Evolutionary conservation across 768 basidiomycete genomes (phyloP), one percentile per base, ranked within the genome.

Genomic region (Guyanaporus albipodus): DNA sequence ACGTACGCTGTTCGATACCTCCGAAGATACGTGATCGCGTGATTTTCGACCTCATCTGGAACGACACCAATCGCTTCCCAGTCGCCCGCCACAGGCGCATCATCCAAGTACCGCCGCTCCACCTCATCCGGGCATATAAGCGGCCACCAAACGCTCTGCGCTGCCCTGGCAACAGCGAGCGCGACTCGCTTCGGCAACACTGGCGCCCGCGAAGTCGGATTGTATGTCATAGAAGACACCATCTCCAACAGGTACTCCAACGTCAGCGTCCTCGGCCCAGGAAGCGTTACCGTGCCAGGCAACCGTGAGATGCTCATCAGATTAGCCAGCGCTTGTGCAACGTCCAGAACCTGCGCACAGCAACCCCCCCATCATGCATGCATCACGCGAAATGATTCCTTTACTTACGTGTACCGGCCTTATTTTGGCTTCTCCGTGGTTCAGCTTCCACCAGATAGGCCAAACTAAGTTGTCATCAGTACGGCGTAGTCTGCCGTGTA

Each of bases 381-480:
- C n/a, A n/a, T n/a, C n/a, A n/a, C n/a, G n/a, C n/a, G n/a, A n/a
- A n/a, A n/a, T n/a, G n/a, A n/a, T n/a, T n/a, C 35, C 48, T 51
- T 46, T 38, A 72, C 82, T 68, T 73, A 91, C 90, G 76, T 97
- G 93, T 37, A 87, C 91, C 0, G 96, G 96, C 27, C 91, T 86
- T 67, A 89, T 81, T 69, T 79, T 82, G 19, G 96, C 94, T 66
- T 86, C 71, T 29, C 82, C 89, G 59, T 87, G 70, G 74, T 99
- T 99, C 51, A 98, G 75, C 64, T 89, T 88, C 91, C 86, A 98
- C 78, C 89, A 87, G 49, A 91, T 85, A 12, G 94, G 87, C 80
- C 87, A 94, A 55, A 80, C 93, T 59, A 15, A 54, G 47, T 29
- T 24, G 18, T 38, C 27, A 38, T 48, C 19, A 56, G 55, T 18